These are phyloP conservation scores for Paradendryphiella salina DNA, from an alignment of 2,329 filamentous ascomycete genomes.

Conservation along the genomic window DNA sequence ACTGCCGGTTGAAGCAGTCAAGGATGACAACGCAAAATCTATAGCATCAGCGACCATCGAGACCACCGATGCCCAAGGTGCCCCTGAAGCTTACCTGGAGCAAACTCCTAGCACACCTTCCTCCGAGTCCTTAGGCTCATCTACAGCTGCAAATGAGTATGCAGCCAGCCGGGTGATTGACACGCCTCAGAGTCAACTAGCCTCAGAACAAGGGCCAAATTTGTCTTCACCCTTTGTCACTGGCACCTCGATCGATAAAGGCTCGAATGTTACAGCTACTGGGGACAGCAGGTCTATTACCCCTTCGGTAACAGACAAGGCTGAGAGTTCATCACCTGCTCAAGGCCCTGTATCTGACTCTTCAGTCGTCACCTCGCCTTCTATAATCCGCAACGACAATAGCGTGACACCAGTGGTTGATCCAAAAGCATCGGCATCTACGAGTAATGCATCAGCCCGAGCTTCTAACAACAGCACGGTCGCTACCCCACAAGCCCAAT, in stretches of 20 bases:
- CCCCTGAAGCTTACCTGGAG: neutral
- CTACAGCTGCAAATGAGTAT: neutral
- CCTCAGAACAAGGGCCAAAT: neutral
- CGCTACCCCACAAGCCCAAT: conserved; percentile 20
- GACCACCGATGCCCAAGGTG: neutral
- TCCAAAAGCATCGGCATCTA: conserved; percentile 15
- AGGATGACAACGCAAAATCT: conserved; percentile 11
- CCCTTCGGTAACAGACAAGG: neutral
- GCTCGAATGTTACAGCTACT: neutral
- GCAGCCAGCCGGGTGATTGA: conserved; percentile 1
- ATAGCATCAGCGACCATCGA: neutral
- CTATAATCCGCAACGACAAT: conserved; percentile 13
- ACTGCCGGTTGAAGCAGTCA: conserved; percentile 22
- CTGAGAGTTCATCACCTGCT: conserved; percentile 1
- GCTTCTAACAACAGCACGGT: conserved; percentile 23
- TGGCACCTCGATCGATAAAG: neutral
- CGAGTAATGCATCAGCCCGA: conserved; percentile 17
- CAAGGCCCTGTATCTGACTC: conserved; percentile 8
- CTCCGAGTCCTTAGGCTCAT: neutral
- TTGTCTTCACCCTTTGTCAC: neutral
- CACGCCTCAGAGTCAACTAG: neutral
- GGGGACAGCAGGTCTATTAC: neutral
- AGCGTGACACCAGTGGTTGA: conserved; percentile 14
- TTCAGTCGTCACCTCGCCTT: conserved; percentile 8
- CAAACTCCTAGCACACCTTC: neutral